Conservation (phyloP, 2,329 filamentous ascomycete genomes). For the Colletotrichum horii region DNA sequence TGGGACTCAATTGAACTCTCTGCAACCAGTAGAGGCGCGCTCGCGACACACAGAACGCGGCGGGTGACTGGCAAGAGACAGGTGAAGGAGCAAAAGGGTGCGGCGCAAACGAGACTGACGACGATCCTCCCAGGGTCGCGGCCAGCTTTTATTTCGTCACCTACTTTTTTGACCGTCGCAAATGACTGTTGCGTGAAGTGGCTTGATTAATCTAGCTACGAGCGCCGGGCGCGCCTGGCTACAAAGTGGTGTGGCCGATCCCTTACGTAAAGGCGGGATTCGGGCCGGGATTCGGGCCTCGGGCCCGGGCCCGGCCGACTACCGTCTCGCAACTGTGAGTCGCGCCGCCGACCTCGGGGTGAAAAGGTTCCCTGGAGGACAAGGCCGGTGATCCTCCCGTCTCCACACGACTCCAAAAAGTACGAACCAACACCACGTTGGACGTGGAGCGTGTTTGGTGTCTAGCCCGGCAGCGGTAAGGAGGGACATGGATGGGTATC, state of each 20-base stretch:
- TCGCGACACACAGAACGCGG: background rate
- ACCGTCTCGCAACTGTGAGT: too few relatives aligned
- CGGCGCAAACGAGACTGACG: background rate
- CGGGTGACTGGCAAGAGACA: background rate
- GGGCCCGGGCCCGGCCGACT: too few relatives aligned
- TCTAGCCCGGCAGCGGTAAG: background rate
- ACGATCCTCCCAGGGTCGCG: background rate
- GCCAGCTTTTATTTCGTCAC: conserved; percentile 15
- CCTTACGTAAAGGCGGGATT: too few relatives aligned
- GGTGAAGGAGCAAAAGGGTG: background rate
- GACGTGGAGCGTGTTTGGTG: background rate
- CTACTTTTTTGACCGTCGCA: background rate
- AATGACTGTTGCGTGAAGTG: too few relatives aligned
- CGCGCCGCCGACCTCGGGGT: conserved; percentile 2
- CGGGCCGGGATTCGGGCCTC: too few relatives aligned
- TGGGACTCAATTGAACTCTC: background rate
- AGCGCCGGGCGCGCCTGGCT: too few relatives aligned
- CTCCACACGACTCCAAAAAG: background rate
- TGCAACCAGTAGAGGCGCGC: background rate
- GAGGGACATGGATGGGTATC: background rate
- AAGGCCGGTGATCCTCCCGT: conserved; percentile 14
- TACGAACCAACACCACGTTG: background rate
- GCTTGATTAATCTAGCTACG: too few relatives aligned
- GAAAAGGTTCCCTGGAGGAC: background rate
- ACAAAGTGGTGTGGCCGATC: too few relatives aligned